Evolutionary conservation across 495 filamentous ascomycete species (phyloP).

Genomic region (Coniosporium apollinis): DNA sequence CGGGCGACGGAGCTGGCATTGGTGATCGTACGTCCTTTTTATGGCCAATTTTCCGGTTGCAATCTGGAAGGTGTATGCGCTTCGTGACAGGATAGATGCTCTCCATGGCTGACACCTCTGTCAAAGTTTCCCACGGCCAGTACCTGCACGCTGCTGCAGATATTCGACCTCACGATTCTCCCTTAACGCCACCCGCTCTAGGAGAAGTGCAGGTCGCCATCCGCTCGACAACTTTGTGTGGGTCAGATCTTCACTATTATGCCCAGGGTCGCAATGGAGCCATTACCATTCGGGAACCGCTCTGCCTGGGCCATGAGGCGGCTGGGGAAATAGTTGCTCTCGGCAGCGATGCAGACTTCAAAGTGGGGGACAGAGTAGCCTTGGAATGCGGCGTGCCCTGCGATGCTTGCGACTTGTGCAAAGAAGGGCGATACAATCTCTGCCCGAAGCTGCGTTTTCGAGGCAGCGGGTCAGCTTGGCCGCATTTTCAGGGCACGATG

Average conservation of each 20-base stretch:
- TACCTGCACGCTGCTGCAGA: too few species aligned
- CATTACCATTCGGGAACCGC: conserved; percentile 53
- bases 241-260: conserved; percentile 76
- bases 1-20: too few species aligned
- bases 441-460: conserved; percentile 6
- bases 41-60: too few species aligned
- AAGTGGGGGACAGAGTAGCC: conserved; percentile 6
- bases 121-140: too few species aligned
- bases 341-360: conserved; percentile 36
- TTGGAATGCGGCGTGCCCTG: conserved; percentile 9
- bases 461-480: conserved; percentile 5
- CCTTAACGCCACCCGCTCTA: not conserved
- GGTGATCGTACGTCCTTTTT: too few species aligned
- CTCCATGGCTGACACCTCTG: too few species aligned
- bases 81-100: too few species aligned
- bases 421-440: conserved; percentile 8
- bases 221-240: conserved; percentile 63
- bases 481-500: conserved; percentile 10
- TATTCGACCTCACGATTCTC: too few species aligned
- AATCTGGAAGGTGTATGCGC: too few species aligned
- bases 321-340: conserved; percentile 51
- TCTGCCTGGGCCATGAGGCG: conserved; percentile 68
- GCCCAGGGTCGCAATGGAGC: conserved; percentile 71
- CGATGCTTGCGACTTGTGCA: conserved; percentile 4
- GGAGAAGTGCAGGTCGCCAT: conserved; percentile 56